Evolutionary conservation across 768 basidiomycete genomes (phyloP), one percentile per base, ranked within the genome.

Genomic region (Tephrocybe sp.): DNA sequence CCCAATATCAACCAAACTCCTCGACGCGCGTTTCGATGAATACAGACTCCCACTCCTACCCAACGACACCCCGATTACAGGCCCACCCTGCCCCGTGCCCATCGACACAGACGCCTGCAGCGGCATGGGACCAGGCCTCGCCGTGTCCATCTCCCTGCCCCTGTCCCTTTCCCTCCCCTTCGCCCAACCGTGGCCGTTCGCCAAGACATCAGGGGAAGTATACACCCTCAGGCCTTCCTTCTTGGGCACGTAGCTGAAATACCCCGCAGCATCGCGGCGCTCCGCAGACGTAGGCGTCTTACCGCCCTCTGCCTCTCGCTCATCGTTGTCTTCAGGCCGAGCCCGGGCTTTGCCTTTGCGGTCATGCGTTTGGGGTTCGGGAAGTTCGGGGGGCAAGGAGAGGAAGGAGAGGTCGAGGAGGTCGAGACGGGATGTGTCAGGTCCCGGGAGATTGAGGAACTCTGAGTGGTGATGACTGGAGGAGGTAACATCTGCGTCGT

Each of bases 1-100:
- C 56, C 68, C 60, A 25, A 88, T 65, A 60, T 88, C 77, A 44
- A 86, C 63, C 76, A 87, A 77, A 60, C 87, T 89, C 57, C 67
- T 75, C 42, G 86, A 87, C 0, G 78, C 76, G 31, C 74, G 77
- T 45, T 79, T 81, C 60, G 81, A 81, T 60, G 45, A 26, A 24
- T 51, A 51, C 4, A 46, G 16, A 21, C 36, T 35, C 16, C 28
- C 28, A n/a, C 30, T 31, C 6, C 26, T 31, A 13, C 18, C 19
- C 42, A 38, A 32, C 13, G 22, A 11, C 28, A 24, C 15, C 19
- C 44, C 51, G n/a, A n/a, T n/a, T n/a, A n/a, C n/a, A 22, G 22
- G 16, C 26, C 22, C 32, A 34, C 3, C 24, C n/a, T 40, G 27
- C 31, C 8, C 16, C n/a, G n/a, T n/a, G 9, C 35, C 36, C 24